These are phyloP conservation scores for Pachysandra terminalis DNA, from an alignment of 164 flowering plant genomes.

Conservation along the genomic window DNA sequence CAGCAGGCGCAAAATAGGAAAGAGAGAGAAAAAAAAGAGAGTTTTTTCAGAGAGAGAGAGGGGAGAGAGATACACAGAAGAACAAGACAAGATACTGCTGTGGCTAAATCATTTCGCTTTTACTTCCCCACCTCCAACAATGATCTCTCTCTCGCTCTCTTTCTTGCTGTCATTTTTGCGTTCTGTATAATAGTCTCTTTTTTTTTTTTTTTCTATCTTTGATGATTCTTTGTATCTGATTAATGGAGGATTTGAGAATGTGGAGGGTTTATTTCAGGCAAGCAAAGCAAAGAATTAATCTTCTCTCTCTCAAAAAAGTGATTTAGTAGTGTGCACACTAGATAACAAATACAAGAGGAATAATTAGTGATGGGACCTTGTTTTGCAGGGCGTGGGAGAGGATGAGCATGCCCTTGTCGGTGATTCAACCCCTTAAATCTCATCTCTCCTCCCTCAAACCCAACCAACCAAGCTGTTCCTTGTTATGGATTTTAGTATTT, in stretches of 20 bases:
- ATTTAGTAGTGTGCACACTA: conserved; percentile 1
- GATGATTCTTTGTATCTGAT: background rate
- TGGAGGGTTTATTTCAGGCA: conserved; percentile 21
- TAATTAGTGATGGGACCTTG: conserved; percentile 41
- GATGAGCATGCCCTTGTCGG: conserved; percentile 64
- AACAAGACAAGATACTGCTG: conserved; percentile 22
- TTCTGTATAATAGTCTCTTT: background rate
- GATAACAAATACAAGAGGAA: conserved; percentile 10
- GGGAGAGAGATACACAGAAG: too few relatives aligned
- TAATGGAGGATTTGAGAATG: conserved; percentile 2
- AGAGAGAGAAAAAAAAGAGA: conserved; percentile 22
- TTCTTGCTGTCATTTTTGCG: background rate
- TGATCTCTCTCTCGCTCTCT: background rate
- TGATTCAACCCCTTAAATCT: conserved; percentile 31
- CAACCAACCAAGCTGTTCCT: conserved; percentile 24
- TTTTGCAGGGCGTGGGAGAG: conserved; percentile 48
- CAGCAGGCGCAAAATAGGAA: conserved; percentile 30
- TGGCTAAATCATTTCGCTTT: conserved; percentile 34
- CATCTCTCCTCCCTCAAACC: conserved; percentile 1
- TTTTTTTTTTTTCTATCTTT: too few relatives aligned
- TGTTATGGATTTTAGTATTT: conserved; percentile 15
- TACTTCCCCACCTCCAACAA: conserved; percentile 13
- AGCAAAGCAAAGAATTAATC: conserved; percentile 3
- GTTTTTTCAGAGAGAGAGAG: too few relatives aligned
- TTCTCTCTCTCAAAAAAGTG: background rate